Percentiles rank a stretch among this genome's conserved stretches.
Conservation (phyloP, 2,329 filamentous ascomycete species). For the Fusarium algeriense region DNA sequence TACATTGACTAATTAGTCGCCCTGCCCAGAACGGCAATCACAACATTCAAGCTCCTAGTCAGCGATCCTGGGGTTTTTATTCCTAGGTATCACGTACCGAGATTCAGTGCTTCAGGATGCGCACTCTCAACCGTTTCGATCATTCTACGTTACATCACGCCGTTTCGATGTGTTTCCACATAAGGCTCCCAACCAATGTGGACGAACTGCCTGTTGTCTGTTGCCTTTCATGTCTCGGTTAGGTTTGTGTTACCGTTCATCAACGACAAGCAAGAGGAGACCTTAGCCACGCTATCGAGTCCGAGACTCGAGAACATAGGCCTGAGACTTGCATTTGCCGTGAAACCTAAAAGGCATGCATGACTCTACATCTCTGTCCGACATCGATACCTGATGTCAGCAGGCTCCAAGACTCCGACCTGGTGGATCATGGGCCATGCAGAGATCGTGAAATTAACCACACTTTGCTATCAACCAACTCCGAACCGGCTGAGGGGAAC, state of each 20-base stretch:
- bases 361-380: slow-evolving; percentile 9
- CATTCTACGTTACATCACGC: slow-evolving; percentile 6
- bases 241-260: slow-evolving; percentile 13
- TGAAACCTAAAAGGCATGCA: slow-evolving; percentile 29
- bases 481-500: slow-evolving; percentile 4
- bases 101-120: not conserved
- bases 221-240: slow-evolving; percentile 15
- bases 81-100: not conserved
- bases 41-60: not conserved
- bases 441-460: slow-evolving; percentile 17
- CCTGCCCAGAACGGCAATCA: slow-evolving; percentile 14
- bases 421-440: slow-evolving; percentile 6
- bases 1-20: slow-evolving; percentile 27
- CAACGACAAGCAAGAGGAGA: slow-evolving; percentile 5
- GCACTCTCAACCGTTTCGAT: not conserved
- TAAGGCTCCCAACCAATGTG: not conserved
- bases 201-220: not conserved
- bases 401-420: not conserved
- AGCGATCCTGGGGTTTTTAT: slow-evolving; percentile 15
- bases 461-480: slow-evolving; percentile 3
- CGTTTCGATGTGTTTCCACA: slow-evolving; percentile 8
- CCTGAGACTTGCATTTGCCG: slow-evolving; percentile 32
- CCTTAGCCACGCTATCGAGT: slow-evolving; percentile 29
- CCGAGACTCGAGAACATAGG: slow-evolving; percentile 21
- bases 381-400: slow-evolving; percentile 7